These are phyloP conservation scores for Drosera spatulata DNA, from an alignment of 179 eudicot genomes.

Conservation along the genomic window DNA sequence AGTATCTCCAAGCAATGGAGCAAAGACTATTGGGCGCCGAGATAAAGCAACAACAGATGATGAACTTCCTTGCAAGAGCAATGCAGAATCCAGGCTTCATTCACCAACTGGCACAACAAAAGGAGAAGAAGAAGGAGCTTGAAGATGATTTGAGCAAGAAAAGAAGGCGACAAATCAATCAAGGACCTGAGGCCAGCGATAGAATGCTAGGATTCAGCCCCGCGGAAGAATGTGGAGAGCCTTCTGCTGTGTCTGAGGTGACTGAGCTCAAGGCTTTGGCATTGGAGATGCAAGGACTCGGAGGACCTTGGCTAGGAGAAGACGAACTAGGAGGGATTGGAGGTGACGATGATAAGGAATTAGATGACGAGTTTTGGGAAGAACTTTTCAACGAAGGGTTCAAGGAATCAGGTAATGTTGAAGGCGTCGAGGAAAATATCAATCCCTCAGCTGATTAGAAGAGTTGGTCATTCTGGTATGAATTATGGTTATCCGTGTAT, in stretches of 20 bases:
- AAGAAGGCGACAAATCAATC: conserved; percentile 30
- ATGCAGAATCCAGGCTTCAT: conserved; percentile 35
- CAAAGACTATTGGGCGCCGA: conserved; percentile 31
- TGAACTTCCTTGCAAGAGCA: conserved; percentile 40
- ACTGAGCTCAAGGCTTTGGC: conserved; percentile 24
- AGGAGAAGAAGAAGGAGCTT: conserved; percentile 22
- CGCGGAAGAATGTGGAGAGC: conserved; percentile 16
- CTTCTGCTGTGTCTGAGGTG: conserved; percentile 5
- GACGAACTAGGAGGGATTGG: conserved; percentile 6
- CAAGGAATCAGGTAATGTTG: conserved; percentile 6
- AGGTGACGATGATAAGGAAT: conserved; percentile 13
- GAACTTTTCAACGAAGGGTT: conserved; percentile 20
- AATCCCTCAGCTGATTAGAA: too few relatives aligned
- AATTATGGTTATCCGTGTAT: too few relatives aligned
- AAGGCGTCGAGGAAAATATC: conserved; percentile 2
- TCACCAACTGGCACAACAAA: conserved; percentile 24
- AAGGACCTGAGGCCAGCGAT: conserved; percentile 12
- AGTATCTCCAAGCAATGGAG: conserved; percentile 32
- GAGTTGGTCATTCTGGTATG: too few relatives aligned
- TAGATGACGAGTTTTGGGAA: conserved; percentile 35
- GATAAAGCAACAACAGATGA: conserved; percentile 36
- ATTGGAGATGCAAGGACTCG: conserved; percentile 16
- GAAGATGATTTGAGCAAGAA: conserved; percentile 29
- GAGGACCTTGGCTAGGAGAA: neutral
- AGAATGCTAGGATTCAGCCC: neutral